Conservation (phyloP, 305 asterid species). For the Fraxinus greggii region DNA sequence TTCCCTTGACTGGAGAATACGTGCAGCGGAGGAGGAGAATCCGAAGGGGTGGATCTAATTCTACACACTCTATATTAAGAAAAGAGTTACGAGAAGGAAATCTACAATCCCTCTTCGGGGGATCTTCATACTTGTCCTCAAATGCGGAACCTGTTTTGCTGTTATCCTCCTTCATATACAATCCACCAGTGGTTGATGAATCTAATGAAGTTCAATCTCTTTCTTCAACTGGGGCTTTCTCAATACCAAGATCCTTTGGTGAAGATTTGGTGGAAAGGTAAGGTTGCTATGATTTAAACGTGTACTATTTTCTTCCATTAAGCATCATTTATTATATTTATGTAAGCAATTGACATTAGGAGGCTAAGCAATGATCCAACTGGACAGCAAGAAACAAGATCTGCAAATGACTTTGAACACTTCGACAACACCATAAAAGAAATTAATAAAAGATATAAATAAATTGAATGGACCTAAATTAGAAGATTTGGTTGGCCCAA, state of each 20-base stretch:
- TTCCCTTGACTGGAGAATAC: constrained; percentile 53
- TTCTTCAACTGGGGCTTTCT: constrained; percentile 34
- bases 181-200: constrained; percentile 45
- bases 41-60: constrained; percentile 50
- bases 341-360: not conserved
- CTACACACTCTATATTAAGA: constrained; percentile 47
- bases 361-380: not conserved
- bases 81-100: constrained; percentile 69
- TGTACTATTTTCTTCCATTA: not conserved
- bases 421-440: not conserved
- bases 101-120: constrained; percentile 57
- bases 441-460: not conserved
- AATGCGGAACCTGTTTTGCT: constrained; percentile 61
- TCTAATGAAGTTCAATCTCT: constrained; percentile 36
- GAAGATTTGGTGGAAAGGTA: constrained; percentile 51
- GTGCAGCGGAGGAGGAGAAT: constrained; percentile 71
- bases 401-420: not conserved
- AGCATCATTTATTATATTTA: not conserved
- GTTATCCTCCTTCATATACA: constrained; percentile 64
- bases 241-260: constrained; percentile 26
- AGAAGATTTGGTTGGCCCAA: not conserved
- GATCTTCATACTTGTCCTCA: constrained; percentile 48
- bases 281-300: not conserved
- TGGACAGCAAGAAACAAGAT: not conserved
- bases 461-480: not conserved